Base-by-base conservation (phyloP, 768 basidiomycete genomes). In the Serendipita indica region DNA sequence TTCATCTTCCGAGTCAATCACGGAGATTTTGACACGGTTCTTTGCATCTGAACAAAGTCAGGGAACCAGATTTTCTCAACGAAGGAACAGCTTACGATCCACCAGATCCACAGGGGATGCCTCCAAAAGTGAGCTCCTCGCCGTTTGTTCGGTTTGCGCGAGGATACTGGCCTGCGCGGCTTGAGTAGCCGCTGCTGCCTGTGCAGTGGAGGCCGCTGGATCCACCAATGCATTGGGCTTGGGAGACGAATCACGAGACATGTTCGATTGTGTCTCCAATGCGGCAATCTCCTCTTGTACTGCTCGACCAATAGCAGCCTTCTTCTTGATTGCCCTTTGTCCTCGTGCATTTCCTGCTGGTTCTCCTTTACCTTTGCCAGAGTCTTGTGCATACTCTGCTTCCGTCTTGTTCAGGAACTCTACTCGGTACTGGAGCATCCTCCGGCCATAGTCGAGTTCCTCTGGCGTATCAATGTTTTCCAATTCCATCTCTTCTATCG, bases 381-480 rank as follows among this genome's bases (percentile, higher is more conserved):
- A 18, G 32, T 54, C 49, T 28, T 54, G 49, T 54, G 49, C 49
- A 33, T 54, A 54, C 2, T 54, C 49, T 30, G 49, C 49, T 54
- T 54, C 49, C 4, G 49, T 54, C 30, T 65, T 69, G 33, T 67
- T 68, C 34, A 76, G 62, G 52, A 92, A 90, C 34, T 75, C 65
- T 63, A 83, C 83, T 61, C 90, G 76, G 37, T 81, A 76, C 34
- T 73, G 71, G 32, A 84, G 81, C 89, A 90, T 92, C 64, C 72
- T 72, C 61, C 69, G 74, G 18, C 86, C 91, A 80, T 84, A 90
- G 54, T 82, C 79, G 35, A 86, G 71, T 70, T 94, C 91, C 58
- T 85, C 84, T 7, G 68, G 64, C 0, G 83, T 81, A 67, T 94
- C 90, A 34, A 88, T 73, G 65, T 94, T 91, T 72, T 92, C 88